phyloP scores from a whole-genome alignment of 768 basidiomycete species.

The Lactarius sanguifluus region DNA sequence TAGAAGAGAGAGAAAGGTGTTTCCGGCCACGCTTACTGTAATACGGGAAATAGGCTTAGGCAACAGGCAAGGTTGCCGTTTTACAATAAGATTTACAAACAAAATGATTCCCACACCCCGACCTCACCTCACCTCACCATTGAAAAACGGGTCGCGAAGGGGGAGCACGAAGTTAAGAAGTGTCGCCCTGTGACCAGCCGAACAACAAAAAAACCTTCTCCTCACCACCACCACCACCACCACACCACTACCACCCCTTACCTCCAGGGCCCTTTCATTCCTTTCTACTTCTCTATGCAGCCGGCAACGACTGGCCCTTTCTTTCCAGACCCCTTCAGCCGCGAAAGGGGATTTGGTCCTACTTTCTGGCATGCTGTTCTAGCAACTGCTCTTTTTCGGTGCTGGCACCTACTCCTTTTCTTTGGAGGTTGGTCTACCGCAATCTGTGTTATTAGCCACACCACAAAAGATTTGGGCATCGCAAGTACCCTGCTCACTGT shows the following conservation, averaged over 20 bases:
- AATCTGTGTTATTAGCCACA: constrained; percentile 52
- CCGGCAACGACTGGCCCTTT: background rate
- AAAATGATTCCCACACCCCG: background rate
- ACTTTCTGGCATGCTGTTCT: constrained; percentile 35
- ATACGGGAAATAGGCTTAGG: too few relatives aligned
- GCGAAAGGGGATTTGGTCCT: background rate
- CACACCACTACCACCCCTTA: background rate
- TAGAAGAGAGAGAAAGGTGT: too few relatives aligned
- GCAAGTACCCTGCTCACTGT: constrained; percentile 64
- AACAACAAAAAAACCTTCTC: background rate
- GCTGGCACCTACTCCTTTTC: constrained; percentile 68
- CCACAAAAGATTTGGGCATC: constrained; percentile 45
- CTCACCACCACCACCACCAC: constrained; percentile 13
- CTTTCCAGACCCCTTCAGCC: constrained; percentile 32
- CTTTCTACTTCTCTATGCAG: constrained; percentile 3
- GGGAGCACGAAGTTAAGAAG: background rate
- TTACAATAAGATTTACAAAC: background rate
- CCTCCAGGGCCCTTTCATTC: background rate
- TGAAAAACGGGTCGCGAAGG: background rate
- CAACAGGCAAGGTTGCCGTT: too few relatives aligned
- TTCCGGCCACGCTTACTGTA: too few relatives aligned
- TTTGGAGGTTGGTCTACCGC: constrained; percentile 61
- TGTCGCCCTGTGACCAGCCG: background rate
- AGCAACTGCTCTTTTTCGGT: constrained; percentile 50
- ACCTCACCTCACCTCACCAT: background rate